Percentiles rank a stretch among this genome's conserved stretches.
These are phyloP conservation scores for Mycogone perniciosa DNA, from an alignment of 2,329 filamentous ascomycete genomes.

Conservation along the genomic window DNA sequence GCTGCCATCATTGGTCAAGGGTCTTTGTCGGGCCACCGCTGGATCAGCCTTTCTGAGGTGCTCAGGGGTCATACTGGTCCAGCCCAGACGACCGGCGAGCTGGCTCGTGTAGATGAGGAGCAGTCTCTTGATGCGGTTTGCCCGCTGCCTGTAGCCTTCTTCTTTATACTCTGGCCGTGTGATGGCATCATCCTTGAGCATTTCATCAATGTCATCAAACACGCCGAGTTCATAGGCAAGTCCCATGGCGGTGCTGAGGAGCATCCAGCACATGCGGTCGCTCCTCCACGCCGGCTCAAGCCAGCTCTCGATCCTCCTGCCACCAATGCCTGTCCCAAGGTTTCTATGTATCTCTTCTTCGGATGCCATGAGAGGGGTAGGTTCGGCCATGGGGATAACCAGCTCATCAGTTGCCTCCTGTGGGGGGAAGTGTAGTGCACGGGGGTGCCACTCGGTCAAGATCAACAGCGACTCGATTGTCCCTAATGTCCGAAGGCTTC, in stretches of 20 bases:
- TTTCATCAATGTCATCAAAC: constrained; percentile 81
- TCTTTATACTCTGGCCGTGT: constrained; percentile 64
- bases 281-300: constrained; percentile 92
- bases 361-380: constrained; percentile 35
- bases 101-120: constrained; percentile 89
- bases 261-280: constrained; percentile 97
- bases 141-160: constrained; percentile 68
- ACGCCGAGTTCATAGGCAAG: constrained; percentile 91
- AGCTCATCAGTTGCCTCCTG: constrained; percentile 67
- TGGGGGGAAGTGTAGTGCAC: constrained; percentile 87
- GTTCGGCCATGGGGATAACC: constrained; percentile 55
- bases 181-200: constrained; percentile 52
- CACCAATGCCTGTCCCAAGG: constrained; percentile 57
- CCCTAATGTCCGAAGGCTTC: constrained; percentile 80
- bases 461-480: constrained; percentile 93
- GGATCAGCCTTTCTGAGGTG: constrained; percentile 53
- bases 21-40: constrained; percentile 45
- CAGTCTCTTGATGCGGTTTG: constrained; percentile 74
- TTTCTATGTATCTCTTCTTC: constrained; percentile 28
- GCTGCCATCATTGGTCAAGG: constrained; percentile 47
- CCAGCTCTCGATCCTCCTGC: constrained; percentile 87
- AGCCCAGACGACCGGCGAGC: constrained; percentile 83
- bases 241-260: constrained; percentile 83
- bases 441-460: constrained; percentile 93
- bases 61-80: constrained; percentile 88